Conservation (phyloP, 805 yeast genomes). For the Zygosaccharomyces kombuchaensis region DNA sequence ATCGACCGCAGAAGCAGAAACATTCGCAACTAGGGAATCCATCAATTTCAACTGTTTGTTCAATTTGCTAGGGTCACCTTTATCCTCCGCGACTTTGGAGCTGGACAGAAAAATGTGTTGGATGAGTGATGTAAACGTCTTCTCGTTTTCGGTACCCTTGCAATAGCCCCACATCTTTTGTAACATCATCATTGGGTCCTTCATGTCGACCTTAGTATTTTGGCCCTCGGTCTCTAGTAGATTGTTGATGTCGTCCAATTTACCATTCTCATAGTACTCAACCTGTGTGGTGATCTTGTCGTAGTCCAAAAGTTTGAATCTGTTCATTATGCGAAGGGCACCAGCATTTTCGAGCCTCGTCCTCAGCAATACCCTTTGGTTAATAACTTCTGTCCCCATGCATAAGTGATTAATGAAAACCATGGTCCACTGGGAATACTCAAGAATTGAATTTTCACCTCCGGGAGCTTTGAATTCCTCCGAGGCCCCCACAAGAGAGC, state of each 20-base stretch:
- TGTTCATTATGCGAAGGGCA: conserved; percentile 33
- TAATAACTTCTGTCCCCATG: conserved; percentile 24
- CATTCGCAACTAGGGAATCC: conserved; percentile 68
- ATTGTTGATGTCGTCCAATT: conserved; percentile 34
- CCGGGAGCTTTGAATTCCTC: conserved; percentile 58
- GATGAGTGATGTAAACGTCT: conserved; percentile 45
- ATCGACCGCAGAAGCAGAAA: conserved; percentile 46
- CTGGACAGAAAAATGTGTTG: conserved; percentile 34
- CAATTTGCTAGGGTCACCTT: conserved; percentile 27
- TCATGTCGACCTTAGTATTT: conserved; percentile 41
- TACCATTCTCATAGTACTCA: conserved; percentile 50
- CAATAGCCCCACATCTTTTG: conserved; percentile 46
- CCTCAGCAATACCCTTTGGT: conserved; percentile 33
- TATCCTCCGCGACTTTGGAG: conserved; percentile 23
- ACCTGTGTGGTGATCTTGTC: conserved; percentile 65
- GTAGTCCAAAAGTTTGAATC: conserved; percentile 52
- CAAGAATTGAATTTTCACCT: conserved; percentile 40
- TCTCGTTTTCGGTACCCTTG: conserved; percentile 52
- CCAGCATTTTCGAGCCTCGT: conserved; percentile 33
- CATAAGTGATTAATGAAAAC: conserved; percentile 33
- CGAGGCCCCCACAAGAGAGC: conserved; percentile 88
- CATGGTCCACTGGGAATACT: conserved; percentile 33
- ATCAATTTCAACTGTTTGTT: conserved; percentile 46
- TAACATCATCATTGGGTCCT: conserved; percentile 65
- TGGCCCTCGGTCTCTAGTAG: conserved; percentile 23